A percentile compares a stretch with the other conserved stretches of the same genome.
These are phyloP conservation scores for Sclerospora graminicola DNA, from an alignment of 352 stramenopile species.

Conservation along the genomic window DNA sequence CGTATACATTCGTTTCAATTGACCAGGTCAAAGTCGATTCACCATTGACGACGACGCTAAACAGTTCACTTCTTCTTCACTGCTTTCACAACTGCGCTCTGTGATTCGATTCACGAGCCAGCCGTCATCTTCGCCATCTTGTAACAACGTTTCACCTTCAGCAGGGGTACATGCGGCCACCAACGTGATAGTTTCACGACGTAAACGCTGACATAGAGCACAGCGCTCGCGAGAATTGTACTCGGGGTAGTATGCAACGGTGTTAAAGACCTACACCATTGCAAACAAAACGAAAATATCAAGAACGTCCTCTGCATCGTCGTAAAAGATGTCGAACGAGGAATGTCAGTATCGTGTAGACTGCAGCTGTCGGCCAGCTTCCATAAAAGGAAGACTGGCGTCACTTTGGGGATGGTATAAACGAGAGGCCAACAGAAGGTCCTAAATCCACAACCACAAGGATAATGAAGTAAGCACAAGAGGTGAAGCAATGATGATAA, in stretches of 20 bases:
- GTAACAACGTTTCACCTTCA: slow-evolving; percentile 14
- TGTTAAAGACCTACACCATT: slow-evolving; percentile 77
- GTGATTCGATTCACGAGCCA: slow-evolving; percentile 31
- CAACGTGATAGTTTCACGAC: slow-evolving; percentile 70
- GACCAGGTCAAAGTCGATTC: slow-evolving; percentile 8
- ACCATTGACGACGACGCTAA: slow-evolving; percentile 10
- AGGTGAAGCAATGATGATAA: too few relatives aligned
- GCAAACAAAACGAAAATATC: slow-evolving; percentile 58
- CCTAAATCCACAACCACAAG: too few relatives aligned
- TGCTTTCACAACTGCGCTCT: slow-evolving; percentile 34
- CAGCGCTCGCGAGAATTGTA: slow-evolving; percentile 77
- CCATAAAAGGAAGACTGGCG: slow-evolving; percentile 54
- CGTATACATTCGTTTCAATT: slow-evolving; percentile 21
- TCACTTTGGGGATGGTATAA: slow-evolving; percentile 84
- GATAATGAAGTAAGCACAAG: too few relatives aligned
- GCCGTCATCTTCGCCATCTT: slow-evolving; percentile 18
- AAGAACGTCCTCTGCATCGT: slow-evolving; percentile 38
- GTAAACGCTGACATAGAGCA: slow-evolving; percentile 47
- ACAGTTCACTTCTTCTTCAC: slow-evolving; percentile 22
- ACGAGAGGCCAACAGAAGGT: slow-evolving; percentile 70
- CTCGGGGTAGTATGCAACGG: slow-evolving; percentile 79
- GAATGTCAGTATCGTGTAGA: slow-evolving; percentile 51
- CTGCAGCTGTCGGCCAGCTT: slow-evolving; percentile 48
- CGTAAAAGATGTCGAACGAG: too few relatives aligned
- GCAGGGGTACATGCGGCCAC: slow-evolving; percentile 49